Conservation (phyloP, 2,329 filamentous ascomycete species). For the Thielaviopsis punctulata region DNA sequence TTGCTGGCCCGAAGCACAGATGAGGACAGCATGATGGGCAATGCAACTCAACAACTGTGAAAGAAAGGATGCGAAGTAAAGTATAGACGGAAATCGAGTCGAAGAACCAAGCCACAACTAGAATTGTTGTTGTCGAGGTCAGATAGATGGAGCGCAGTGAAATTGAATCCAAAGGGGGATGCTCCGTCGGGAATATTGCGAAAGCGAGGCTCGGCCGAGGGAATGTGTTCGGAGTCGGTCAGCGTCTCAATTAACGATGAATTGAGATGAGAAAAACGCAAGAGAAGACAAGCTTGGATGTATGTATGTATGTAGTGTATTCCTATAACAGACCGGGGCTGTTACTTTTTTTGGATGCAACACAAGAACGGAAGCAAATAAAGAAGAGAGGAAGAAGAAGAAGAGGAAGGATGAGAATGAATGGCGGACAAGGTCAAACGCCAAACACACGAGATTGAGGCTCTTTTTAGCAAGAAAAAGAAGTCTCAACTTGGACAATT, state of each 20-base stretch:
- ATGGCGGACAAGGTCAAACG: constrained; percentile 10
- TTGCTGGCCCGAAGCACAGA: constrained; percentile 30
- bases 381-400: not conserved
- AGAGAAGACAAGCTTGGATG: not conserved
- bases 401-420: constrained; percentile 8
- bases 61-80: not conserved
- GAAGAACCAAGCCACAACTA: not conserved
- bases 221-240: constrained; percentile 4
- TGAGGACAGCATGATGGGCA: constrained; percentile 10
- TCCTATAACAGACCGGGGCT: not conserved
- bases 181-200: constrained; percentile 8
- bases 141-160: not conserved
- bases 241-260: not conserved
- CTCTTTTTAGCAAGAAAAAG: constrained; percentile 1
- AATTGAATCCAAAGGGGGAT: not conserved
- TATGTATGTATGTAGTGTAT: no score
- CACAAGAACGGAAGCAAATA: not conserved
- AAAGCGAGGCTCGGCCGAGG: constrained; percentile 11
- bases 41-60: not conserved
- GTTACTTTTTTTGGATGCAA: not conserved
- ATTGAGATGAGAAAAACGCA: not conserved
- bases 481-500: constrained; percentile 2
- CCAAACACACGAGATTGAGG: not conserved
- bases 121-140: not conserved
- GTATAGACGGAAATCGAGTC: not conserved